phyloP scores from a whole-genome alignment of 108 stramenopile genomes.

The Aurantiochytrium sp. region DNA sequence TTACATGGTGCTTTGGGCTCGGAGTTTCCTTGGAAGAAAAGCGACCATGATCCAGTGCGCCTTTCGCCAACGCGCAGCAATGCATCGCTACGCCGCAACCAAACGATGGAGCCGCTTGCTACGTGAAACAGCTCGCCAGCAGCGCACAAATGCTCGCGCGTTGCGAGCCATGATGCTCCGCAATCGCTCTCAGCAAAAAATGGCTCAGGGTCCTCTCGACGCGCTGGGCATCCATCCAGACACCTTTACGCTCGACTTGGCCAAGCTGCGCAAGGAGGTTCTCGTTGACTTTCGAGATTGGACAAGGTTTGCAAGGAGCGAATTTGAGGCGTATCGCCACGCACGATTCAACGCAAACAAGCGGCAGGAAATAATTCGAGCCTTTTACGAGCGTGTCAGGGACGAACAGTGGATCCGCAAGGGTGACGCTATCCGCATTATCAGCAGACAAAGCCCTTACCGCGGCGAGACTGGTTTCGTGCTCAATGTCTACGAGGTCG shows the following conservation, averaged over 20 bases:
- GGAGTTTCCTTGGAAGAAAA: too few relatives aligned
- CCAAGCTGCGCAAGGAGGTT: neutral
- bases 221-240: neutral
- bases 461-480: constrained; percentile 5
- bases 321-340: neutral
- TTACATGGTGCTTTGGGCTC: neutral
- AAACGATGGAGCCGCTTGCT: neutral
- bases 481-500: neutral
- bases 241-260: neutral
- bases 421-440: neutral
- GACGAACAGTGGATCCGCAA: neutral
- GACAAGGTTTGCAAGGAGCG: neutral
- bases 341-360: neutral
- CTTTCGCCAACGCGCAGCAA: neutral
- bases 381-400: neutral
- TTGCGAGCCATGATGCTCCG: neutral
- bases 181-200: neutral
- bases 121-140: neutral
- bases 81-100: neutral
- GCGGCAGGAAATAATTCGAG: neutral
- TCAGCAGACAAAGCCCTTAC: neutral
- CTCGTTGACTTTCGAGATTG: neutral
- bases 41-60: neutral
- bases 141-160: neutral
- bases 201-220: neutral